Evolutionary conservation across 768 basidiomycete species (phyloP).

Genomic region (Lyophyllum decastes): DNA sequence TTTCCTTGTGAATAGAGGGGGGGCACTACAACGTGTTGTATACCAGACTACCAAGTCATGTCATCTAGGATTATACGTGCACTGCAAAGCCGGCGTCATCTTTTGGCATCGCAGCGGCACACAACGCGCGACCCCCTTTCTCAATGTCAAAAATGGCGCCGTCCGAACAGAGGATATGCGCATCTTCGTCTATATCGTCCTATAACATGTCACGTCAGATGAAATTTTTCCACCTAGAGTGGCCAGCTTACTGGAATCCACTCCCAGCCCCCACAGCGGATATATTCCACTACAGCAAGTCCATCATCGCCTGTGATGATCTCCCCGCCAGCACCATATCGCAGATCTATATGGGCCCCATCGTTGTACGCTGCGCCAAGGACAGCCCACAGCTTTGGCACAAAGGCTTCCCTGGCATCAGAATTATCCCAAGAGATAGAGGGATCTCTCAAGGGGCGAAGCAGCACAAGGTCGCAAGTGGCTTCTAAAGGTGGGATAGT

Average conservation of each 20-base stretch:
- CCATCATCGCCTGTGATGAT: slow-evolving; percentile 45
- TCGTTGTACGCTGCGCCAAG: slow-evolving; percentile 74
- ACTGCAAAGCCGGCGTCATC: slow-evolving; percentile 44
- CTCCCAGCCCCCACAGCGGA: slow-evolving; percentile 79
- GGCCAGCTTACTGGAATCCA: slow-evolving; percentile 70
- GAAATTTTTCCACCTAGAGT: neutral
- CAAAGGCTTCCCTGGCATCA: slow-evolving; percentile 50
- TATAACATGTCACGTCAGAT: slow-evolving; percentile 28
- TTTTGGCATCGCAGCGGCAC: slow-evolving; percentile 38
- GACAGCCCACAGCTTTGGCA: slow-evolving; percentile 51
- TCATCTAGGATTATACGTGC: slow-evolving; percentile 37
- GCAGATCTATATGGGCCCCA: slow-evolving; percentile 67
- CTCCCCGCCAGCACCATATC: slow-evolving; percentile 50
- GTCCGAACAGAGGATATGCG: slow-evolving; percentile 80
- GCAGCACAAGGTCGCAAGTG: slow-evolving; percentile 72
- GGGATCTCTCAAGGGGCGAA: slow-evolving; percentile 73
- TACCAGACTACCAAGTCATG: neutral
- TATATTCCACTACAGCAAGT: slow-evolving; percentile 69
- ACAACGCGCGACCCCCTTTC: slow-evolving; percentile 57
- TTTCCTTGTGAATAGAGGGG: neutral
- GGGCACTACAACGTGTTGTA: neutral
- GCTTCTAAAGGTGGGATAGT: slow-evolving; percentile 42
- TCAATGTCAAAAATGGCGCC: slow-evolving; percentile 71
- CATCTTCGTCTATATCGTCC: slow-evolving; percentile 58
- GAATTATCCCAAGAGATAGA: slow-evolving; percentile 39